Conservation (phyloP, 2,329 filamentous ascomycete species). For the Exophiala viscosa region DNA sequence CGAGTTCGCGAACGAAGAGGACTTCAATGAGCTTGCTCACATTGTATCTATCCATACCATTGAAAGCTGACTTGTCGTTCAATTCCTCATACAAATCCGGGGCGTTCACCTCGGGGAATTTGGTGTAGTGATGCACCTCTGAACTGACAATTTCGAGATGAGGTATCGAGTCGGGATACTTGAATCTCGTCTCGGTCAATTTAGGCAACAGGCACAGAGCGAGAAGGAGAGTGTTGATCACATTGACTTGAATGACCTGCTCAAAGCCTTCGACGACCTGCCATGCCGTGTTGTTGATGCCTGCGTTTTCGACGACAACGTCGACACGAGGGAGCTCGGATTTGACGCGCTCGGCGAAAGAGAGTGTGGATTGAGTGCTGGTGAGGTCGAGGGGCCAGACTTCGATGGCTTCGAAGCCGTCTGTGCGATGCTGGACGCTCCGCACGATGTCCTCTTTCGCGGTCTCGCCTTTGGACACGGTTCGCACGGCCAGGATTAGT, state of each 20-base stretch:
- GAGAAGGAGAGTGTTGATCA: slow-evolving; percentile 29
- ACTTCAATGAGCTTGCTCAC: slow-evolving; percentile 25
- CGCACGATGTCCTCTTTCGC: slow-evolving; percentile 41
- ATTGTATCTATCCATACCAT: slow-evolving; percentile 13
- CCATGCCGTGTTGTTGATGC: slow-evolving; percentile 29
- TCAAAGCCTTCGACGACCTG: slow-evolving; percentile 22
- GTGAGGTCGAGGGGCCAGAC: slow-evolving; percentile 47
- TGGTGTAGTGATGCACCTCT: slow-evolving; percentile 26
- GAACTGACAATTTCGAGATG: slow-evolving; percentile 27
- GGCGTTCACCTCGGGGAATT: slow-evolving; percentile 22
- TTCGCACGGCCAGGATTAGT: slow-evolving; percentile 47
- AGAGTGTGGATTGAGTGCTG: slow-evolving; percentile 33
- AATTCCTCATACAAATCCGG: slow-evolving; percentile 18
- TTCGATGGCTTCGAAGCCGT: slow-evolving; percentile 33
- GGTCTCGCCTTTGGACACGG: slow-evolving; percentile 41
- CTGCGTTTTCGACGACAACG: slow-evolving; percentile 39
- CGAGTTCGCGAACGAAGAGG: slow-evolving; percentile 25
- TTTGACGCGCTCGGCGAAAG: slow-evolving; percentile 34
- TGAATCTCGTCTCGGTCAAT: slow-evolving; percentile 23
- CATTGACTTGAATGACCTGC: slow-evolving; percentile 31
- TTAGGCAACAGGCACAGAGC: slow-evolving; percentile 27
- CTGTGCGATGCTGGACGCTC: slow-evolving; percentile 28
- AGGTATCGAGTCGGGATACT: slow-evolving; percentile 15
- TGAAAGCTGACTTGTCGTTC: slow-evolving; percentile 16
- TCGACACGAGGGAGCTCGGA: slow-evolving; percentile 34